Evolutionary conservation across 2,329 filamentous ascomycete genomes (phyloP).

Genomic region (Ceratocystis papillata): DNA sequence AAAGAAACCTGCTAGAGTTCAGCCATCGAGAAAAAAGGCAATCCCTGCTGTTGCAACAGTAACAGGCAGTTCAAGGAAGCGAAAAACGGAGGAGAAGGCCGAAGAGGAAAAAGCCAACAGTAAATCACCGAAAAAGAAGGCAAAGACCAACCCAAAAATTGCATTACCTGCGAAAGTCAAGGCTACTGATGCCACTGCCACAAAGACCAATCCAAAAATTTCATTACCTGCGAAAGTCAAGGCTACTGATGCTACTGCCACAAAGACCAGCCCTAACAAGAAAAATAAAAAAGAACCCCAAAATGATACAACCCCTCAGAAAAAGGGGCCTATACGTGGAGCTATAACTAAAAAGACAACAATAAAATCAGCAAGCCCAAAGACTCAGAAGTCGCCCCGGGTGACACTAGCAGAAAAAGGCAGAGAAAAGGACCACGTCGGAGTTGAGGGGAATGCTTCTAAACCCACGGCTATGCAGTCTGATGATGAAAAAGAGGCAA

Average conservation of each 20-base stretch:
- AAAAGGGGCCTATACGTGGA: background rate
- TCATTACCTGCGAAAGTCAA: background rate
- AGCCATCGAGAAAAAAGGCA: background rate
- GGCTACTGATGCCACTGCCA: background rate
- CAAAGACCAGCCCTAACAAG: background rate
- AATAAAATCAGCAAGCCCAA: background rate
- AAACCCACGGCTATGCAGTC: background rate
- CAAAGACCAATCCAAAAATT: background rate
- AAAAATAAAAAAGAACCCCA: background rate
- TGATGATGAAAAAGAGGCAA: background rate
- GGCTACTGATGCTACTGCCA: background rate
- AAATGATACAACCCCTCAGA: background rate
- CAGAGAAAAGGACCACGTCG: background rate
- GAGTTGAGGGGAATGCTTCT: background rate
- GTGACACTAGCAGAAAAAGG: background rate
- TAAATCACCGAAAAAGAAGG: conserved; percentile 1
- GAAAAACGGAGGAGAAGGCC: background rate
- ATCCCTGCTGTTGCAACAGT: background rate
- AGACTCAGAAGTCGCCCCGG: background rate
- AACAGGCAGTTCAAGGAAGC: background rate
- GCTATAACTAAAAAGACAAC: background rate
- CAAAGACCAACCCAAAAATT: background rate
- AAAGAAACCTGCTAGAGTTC: background rate
- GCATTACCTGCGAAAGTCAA: background rate
- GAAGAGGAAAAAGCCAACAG: background rate